A percentile compares a stretch with the other conserved stretches of the same genome.
phyloP scores from a whole-genome alignment of 2,329 filamentous ascomycete species.

The Shiraia sp. region DNA sequence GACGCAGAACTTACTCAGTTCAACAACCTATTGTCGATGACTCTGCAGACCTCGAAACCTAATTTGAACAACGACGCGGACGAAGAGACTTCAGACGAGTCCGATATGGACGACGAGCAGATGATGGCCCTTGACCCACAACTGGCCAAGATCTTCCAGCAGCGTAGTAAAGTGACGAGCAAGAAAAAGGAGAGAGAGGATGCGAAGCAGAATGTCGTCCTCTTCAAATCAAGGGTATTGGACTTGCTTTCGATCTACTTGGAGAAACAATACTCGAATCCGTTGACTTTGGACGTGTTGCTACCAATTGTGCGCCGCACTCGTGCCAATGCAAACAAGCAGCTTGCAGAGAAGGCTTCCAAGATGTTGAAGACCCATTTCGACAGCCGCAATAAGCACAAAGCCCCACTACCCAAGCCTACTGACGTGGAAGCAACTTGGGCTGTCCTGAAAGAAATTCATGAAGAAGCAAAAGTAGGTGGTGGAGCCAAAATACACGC shows the following conservation, averaged over 20 bases:
- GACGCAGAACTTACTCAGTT: conserved; percentile 63
- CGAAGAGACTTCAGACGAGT: conserved; percentile 63
- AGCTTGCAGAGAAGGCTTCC: conserved; percentile 73
- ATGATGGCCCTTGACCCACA: conserved; percentile 89
- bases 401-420: conserved; percentile 50
- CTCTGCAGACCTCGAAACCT: conserved; percentile 69
- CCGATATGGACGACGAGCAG: conserved; percentile 92
- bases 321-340: conserved; percentile 75
- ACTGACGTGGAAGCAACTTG: conserved; percentile 53
- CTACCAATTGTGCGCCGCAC: conserved; percentile 77
- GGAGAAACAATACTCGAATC: conserved; percentile 72
- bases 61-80: conserved; percentile 62
- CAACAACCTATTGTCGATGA: conserved; percentile 75
- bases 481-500: conserved; percentile 71
- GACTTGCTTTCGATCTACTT: conserved; percentile 86
- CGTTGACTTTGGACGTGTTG: conserved; percentile 70
- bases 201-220: conserved; percentile 84
- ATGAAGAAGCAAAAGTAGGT: conserved; percentile 67
- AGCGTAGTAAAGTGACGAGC: conserved; percentile 65
- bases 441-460: conserved; percentile 66
- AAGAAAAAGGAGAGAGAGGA: conserved; percentile 86
- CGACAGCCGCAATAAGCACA: conserved; percentile 60
- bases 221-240: conserved; percentile 92
- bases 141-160: conserved; percentile 82
- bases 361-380: conserved; percentile 74